These are phyloP conservation scores for Pseudoscleropodium purum DNA, from an alignment of 225 moss, liverwort and hornwort species.

Conservation along the genomic window DNA sequence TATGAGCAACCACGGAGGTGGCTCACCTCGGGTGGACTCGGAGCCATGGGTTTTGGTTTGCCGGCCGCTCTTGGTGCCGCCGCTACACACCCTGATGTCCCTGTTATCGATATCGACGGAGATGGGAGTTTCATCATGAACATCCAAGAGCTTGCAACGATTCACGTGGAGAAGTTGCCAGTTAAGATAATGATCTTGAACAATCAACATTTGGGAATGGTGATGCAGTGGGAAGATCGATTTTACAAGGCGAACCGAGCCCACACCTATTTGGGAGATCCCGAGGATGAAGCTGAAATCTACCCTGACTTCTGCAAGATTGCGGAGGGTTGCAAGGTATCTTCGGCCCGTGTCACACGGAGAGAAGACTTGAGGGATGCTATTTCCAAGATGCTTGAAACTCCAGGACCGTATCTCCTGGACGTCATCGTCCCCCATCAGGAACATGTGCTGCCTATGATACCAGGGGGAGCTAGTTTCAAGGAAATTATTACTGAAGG, in stretches of 20 bases:
- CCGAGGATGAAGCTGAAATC: constrained; percentile 67
- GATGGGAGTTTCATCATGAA: constrained; percentile 99
- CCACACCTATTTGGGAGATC: constrained; percentile 89
- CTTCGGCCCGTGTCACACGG: constrained; percentile 67
- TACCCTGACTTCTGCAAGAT: constrained; percentile 95
- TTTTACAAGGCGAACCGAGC: constrained; percentile 96
- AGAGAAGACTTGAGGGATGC: constrained; percentile 68
- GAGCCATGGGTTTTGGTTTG: constrained; percentile 98
- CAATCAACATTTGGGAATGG: constrained; percentile 96
- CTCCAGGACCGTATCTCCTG: constrained; percentile 84
- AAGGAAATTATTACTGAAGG: constrained; percentile 95
- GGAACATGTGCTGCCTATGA: constrained; percentile 99
- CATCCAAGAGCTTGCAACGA: constrained; percentile 91
- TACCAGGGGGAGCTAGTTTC: constrained; percentile 90
- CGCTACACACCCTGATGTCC: constrained; percentile 64
- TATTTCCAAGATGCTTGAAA: constrained; percentile 71
- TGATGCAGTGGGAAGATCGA: constrained; percentile 97
- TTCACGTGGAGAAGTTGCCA: constrained; percentile 85
- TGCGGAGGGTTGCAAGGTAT: constrained; percentile 87
- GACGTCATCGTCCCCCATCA: constrained; percentile 86
- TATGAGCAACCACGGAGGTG: constrained; percentile 90
- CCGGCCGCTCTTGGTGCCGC: constrained; percentile 96
- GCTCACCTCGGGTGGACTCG: constrained; percentile 98
- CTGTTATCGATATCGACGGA: constrained; percentile 93
- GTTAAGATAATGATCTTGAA: constrained; percentile 97